Base-by-base conservation (phyloP, 306 rosid genomes). In the Pterocarpus santalinus region DNA sequence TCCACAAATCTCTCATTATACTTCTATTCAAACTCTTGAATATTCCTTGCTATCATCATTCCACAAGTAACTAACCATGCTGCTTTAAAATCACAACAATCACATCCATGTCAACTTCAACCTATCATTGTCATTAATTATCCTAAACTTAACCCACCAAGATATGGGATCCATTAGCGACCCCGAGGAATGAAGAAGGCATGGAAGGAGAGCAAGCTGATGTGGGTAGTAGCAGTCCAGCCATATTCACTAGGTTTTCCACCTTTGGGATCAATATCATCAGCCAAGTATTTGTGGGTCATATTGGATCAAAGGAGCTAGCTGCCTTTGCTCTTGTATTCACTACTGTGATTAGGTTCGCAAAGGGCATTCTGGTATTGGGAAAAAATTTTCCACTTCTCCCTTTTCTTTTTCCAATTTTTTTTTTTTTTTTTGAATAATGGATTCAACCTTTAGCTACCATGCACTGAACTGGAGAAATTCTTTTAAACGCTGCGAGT, bases 171-270 rank as follows among this genome's bases (percentile, higher is more conserved):
- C 53, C 14, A 51, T 13, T 51, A 51, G 55, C 55, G 11, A 46
- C 53, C 53, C 53, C 14, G 0, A 12, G 53, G 53, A 9, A 35
- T 3, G 79, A 75, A 70, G 66, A 89, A 55, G 77, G 35, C 71
- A 2, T 85, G 90, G 88, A 8, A 7, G 38, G 92, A 89, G 66
- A 72, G 58, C 68, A 87, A 89, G 73, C 0, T 77, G 7, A 74
- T 89, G 81, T 89, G 89, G 92, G 11, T 56, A 17, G 86, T 89
- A 2, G 88, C 92, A 44, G 86, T 34, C 92, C 92, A 12, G 83
- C 80, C 10, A 89, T 85, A 4, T 83, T 85, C 83, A 80, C 88
- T 0, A 70, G 88, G 22, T 56, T 71, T 35, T 80, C 86, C 3
- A 32, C 86, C 5, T 89, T 89, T 33, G 90, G 92, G 3, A 39